A percentile compares a stretch with the other conserved stretches of the same genome.
Conservation (phyloP, 257 asterid species). For the Schizonepeta tenuifolia region DNA sequence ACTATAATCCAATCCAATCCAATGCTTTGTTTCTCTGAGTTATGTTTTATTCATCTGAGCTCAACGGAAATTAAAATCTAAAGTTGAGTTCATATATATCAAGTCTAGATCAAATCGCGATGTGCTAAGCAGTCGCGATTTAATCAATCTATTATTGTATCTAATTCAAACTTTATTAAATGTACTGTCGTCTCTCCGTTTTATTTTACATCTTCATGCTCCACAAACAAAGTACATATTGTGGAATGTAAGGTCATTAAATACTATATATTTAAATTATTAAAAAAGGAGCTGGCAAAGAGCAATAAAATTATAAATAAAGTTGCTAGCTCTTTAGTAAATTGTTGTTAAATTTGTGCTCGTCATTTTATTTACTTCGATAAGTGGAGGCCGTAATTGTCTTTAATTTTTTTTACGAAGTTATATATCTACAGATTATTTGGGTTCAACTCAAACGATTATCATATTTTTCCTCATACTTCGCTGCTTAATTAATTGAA, state of each 20-base stretch:
- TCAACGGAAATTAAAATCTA: not conserved
- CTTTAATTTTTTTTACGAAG: too few species aligned
- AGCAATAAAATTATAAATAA: not conserved
- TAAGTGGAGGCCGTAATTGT: too few species aligned
- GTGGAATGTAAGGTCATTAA: not conserved
- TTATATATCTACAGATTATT: too few species aligned
- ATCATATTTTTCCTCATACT: too few species aligned
- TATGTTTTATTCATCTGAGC: not conserved
- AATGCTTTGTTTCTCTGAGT: not conserved
- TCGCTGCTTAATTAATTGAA: too few species aligned
- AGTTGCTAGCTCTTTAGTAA: not conserved
- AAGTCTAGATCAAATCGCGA: not conserved
- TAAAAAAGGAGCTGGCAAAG: not conserved
- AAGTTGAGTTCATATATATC: not conserved
- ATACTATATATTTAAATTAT: not conserved
- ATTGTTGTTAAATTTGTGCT: too few species aligned
- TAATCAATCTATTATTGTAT: not conserved
- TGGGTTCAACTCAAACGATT: too few species aligned
- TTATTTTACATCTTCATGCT: not conserved
- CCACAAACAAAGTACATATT: not conserved
- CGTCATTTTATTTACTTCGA: too few species aligned
- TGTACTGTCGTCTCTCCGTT: not conserved
- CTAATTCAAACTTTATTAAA: not conserved
- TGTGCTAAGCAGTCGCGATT: constrained; percentile 31
- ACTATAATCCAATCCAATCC: too few species aligned